Base-by-base conservation (phyloP, 106 monocot genomes). In the Iris macrosiphon region DNA sequence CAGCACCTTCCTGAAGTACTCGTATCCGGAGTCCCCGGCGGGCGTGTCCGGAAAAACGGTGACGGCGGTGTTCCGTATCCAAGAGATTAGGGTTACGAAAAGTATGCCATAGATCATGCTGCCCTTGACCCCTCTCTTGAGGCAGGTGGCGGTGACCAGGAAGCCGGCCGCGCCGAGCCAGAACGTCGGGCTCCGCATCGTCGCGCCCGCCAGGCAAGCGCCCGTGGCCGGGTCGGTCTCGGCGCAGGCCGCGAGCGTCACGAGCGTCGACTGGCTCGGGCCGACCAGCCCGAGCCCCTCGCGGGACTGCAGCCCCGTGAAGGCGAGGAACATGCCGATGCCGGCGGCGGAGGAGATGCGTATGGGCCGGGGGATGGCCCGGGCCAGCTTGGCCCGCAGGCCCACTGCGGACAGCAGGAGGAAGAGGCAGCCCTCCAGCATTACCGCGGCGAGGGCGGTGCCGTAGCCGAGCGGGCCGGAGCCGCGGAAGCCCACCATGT, bases 251-350 rank as follows among this genome's bases (percentile, higher is more conserved):
- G 79, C 15, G 16, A 84, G 64, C 0, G 79, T 73, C 16, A 83
- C 75, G 13, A 88, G 58, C 3, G 82, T 83, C 2, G 82, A 72
- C 0, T 40, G 4, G 63, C 72, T 79, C 23, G 82, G 72, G 2
- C 88, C 88, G 47, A 88, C 46, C 13, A 88, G 72, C 12, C 82
- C 82, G 24, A 88, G 37, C 23, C 88, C 88, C 21, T 69, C 40
- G 19, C 62, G 42, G 15, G 68, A 4, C 40, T 82, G 87, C 0
- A 88, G 75, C 4, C 88, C 88, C 12, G 75, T 63, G 73, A 79
- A 88, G 57, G 88, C 88, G 21, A 88, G 75, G 66, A 83, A 88
- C 16, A 88, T 54, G 8, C 88, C 88, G 54, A 88, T 83, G 31
- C 88, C 88, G 2, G 75, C 79, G 7, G 82, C 82, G 5, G 79